Conservation (phyloP, 163 green algal genomes). For the Volvox carteri region DNA sequence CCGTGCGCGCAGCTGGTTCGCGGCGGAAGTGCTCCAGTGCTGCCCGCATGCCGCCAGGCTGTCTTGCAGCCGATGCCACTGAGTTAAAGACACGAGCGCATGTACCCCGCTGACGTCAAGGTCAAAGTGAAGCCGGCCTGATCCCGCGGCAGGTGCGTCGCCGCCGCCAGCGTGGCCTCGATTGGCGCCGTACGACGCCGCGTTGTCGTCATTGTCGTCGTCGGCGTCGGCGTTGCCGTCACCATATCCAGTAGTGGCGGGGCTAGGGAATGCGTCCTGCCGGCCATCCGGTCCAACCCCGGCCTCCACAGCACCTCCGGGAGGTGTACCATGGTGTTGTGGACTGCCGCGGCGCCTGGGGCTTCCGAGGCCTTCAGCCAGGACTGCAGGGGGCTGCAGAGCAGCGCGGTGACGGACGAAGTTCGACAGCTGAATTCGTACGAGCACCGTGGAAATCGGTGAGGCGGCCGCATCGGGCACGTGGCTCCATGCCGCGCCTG, state of each 20-base stretch:
- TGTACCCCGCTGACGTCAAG: conserved; percentile 34
- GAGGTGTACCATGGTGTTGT: neutral
- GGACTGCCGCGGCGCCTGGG: neutral
- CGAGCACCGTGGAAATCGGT: neutral
- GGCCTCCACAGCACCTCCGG: too few relatives aligned
- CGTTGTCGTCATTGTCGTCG: neutral
- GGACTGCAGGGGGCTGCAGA: neutral
- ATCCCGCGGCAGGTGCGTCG: too few relatives aligned
- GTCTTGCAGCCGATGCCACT: conserved; percentile 47
- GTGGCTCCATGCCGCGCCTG: neutral
- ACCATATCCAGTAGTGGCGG: neutral
- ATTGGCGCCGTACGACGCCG: neutral
- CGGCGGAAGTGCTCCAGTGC: conserved; percentile 32
- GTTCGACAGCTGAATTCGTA: neutral
- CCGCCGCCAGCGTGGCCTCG: too few relatives aligned
- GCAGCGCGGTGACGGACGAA: neutral
- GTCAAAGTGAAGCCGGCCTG: conserved; percentile 36
- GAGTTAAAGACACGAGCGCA: conserved; percentile 26
- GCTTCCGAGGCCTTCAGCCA: neutral
- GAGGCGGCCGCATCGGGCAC: neutral
- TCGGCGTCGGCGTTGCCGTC: neutral
- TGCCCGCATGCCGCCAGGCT: conserved; percentile 10
- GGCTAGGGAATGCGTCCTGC: too few relatives aligned
- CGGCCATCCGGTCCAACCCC: too few relatives aligned
- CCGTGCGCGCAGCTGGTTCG: neutral